Evolutionary conservation across 2,329 filamentous ascomycete genomes (phyloP).

Genomic region (Monosporascus sp.): DNA sequence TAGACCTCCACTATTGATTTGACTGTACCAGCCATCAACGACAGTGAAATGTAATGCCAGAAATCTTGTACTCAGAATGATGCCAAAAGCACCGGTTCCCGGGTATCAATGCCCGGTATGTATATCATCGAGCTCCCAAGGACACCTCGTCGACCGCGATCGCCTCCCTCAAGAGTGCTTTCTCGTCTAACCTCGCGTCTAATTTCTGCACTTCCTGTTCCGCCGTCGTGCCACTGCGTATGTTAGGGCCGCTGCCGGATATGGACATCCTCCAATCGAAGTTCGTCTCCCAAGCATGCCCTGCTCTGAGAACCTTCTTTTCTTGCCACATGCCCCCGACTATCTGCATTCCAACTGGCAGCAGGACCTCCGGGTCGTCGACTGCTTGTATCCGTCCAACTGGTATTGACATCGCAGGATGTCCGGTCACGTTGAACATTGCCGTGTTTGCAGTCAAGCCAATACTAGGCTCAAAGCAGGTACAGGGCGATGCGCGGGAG

Average conservation of each 20-base stretch:
- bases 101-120: no score
- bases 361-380: slow-evolving; percentile 30
- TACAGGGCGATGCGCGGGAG: slow-evolving; percentile 30
- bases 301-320: slow-evolving; percentile 36
- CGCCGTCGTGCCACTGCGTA: not conserved
- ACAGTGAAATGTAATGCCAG: no score
- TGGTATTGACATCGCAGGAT: slow-evolving; percentile 49
- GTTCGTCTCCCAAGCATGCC: slow-evolving; percentile 40
- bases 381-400: slow-evolving; percentile 39
- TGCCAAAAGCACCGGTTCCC: no score
- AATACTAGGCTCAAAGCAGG: slow-evolving; percentile 45
- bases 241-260: not conserved
- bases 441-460: slow-evolving; percentile 50
- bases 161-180: not conserved
- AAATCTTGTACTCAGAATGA: no score
- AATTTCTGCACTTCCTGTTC: not conserved
- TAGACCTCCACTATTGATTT: no score
- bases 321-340: slow-evolving; percentile 49
- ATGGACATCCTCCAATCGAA: slow-evolving; percentile 36
- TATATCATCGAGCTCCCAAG: not conserved
- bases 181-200: not conserved
- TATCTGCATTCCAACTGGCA: slow-evolving; percentile 52
- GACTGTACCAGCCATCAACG: no score
- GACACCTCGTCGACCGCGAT: not conserved
- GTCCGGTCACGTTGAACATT: slow-evolving; percentile 51